Conservation (phyloP, 805 yeast species). For the Pichia gijzeniarum region DNA sequence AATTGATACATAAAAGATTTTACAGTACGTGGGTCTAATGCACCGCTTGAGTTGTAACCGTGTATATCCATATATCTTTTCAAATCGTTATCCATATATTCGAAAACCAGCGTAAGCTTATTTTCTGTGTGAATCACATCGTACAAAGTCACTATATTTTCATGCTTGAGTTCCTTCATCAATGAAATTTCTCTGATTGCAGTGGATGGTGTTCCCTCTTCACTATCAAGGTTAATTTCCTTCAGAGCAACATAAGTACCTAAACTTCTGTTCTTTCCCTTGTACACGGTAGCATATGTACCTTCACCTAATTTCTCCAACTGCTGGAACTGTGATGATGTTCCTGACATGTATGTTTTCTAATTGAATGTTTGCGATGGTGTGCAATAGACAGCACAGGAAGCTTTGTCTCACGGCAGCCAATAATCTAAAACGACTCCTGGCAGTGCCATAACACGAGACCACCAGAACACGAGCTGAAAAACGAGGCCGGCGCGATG, state of each 20-base stretch:
- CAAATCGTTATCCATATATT: conserved; percentile 86
- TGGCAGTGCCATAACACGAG: neutral
- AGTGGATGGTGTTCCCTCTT: conserved; percentile 97
- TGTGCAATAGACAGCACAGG: neutral
- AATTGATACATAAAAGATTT: conserved; percentile 93
- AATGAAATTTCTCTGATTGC: conserved; percentile 95
- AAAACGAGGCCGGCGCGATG: neutral
- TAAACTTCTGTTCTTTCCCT: conserved; percentile 78
- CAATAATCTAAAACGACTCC: neutral
- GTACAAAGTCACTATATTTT: conserved; percentile 83
- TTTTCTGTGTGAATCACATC: conserved; percentile 97
- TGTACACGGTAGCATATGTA: conserved; percentile 97
- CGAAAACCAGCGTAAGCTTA: conserved; percentile 89
- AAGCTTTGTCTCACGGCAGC: too few species aligned
- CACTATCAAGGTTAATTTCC: conserved; percentile 90
- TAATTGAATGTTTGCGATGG: neutral
- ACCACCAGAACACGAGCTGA: neutral
- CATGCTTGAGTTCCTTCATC: conserved; percentile 91
- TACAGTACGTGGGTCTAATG: conserved; percentile 63
- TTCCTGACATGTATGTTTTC: conserved; percentile 24
- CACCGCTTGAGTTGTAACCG: conserved; percentile 54
- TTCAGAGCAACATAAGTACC: conserved; percentile 91
- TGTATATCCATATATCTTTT: conserved; percentile 70
- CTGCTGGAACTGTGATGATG: conserved; percentile 38
- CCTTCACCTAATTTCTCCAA: conserved; percentile 90